Percentiles rank a stretch among this genome's conserved stretches.
Conservation (phyloP, 441 rosid species). For the Hura crepitans region DNA sequence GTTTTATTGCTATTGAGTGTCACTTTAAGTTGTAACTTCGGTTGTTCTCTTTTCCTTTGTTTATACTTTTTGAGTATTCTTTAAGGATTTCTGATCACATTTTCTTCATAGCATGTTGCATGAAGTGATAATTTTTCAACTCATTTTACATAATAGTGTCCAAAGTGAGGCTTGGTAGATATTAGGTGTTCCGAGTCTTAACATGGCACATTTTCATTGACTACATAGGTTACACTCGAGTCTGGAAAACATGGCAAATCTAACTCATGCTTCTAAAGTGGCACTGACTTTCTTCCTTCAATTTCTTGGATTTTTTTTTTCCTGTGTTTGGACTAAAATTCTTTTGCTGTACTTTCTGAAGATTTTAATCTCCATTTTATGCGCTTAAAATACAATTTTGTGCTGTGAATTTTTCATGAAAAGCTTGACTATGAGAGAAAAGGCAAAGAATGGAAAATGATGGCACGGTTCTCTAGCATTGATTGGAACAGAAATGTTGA, state of each 20-base stretch:
- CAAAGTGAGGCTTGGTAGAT: neutral
- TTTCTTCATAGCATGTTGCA: neutral
- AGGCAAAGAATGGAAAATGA: conserved; percentile 55
- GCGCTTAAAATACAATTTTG: conserved; percentile 19
- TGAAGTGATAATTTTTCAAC: neutral
- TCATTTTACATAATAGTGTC: neutral
- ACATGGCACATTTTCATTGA: neutral
- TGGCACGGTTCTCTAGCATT: conserved; percentile 41
- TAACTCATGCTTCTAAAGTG: neutral
- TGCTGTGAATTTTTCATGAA: conserved; percentile 28
- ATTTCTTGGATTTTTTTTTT: neutral
- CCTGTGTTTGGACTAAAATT: conserved; percentile 1
- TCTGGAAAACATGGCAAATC: neutral
- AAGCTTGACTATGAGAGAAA: conserved; percentile 75
- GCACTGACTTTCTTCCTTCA: neutral
- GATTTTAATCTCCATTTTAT: neutral
- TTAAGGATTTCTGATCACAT: neutral
- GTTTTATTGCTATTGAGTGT: neutral
- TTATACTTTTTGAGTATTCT: neutral
- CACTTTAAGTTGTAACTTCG: neutral
- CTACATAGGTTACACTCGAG: neutral
- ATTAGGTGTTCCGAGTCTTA: neutral
- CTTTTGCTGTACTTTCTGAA: conserved; percentile 8
- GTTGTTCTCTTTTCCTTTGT: neutral
- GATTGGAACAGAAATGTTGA: conserved; percentile 75